Evolutionary conservation across 208 protist species (phyloP).

Genomic region (Vickermania ingenoplastis): DNA sequence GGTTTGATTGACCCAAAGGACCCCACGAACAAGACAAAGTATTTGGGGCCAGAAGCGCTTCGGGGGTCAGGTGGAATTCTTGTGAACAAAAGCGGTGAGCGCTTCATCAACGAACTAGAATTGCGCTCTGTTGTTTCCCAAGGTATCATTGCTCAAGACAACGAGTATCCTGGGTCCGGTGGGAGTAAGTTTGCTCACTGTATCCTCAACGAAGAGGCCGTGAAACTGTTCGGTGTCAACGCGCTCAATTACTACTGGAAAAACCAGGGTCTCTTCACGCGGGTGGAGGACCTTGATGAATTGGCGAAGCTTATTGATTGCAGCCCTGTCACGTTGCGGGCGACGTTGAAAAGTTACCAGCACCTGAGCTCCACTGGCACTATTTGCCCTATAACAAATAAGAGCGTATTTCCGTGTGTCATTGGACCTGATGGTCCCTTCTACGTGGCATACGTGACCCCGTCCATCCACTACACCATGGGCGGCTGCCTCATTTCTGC

Average conservation of each 20-base stretch:
- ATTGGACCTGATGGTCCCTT: constrained; percentile 42
- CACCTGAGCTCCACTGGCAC: constrained; percentile 16
- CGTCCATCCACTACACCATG: constrained; percentile 96
- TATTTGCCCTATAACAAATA: constrained; percentile 36
- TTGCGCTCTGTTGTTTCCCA: constrained; percentile 87
- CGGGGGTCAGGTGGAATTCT: constrained; percentile 91
- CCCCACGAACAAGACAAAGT: constrained; percentile 75
- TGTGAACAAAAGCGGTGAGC: constrained; percentile 76
- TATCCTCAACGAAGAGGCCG: constrained; percentile 58
- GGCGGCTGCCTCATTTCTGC: constrained; percentile 87
- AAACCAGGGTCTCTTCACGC: constrained; percentile 47
- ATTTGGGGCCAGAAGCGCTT: constrained; percentile 92
- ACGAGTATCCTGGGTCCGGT: constrained; percentile 36
- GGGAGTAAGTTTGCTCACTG: constrained; percentile 57
- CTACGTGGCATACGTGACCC: constrained; percentile 85
- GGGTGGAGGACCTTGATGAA: constrained; percentile 26
- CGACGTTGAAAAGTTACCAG: constrained; percentile 46
- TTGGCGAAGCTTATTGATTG: constrained; percentile 54
- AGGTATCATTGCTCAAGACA: constrained; percentile 54
- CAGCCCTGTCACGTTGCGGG: constrained; percentile 11
- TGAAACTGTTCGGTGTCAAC: constrained; percentile 54
- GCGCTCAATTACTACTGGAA: constrained; percentile 65
- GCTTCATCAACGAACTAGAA: constrained; percentile 94
- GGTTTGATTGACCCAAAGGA: constrained; percentile 88
- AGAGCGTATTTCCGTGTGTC: constrained; percentile 54